Evolutionary conservation across 805 yeast genomes (phyloP).

Genomic region (Starmerella asiatica): DNA sequence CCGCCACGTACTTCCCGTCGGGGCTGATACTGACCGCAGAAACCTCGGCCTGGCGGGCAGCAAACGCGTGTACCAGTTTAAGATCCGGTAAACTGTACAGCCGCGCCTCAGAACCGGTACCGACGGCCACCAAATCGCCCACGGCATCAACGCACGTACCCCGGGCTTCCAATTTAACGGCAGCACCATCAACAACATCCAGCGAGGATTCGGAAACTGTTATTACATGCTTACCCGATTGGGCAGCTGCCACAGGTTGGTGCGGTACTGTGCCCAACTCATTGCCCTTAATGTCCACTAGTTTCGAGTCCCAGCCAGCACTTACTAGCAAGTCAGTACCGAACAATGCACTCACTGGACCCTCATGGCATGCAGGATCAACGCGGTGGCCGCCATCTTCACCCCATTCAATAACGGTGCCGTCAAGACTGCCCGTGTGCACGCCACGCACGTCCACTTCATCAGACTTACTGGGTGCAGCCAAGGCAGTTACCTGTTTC

Average conservation of each 20-base stretch:
- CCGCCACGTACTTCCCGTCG: constrained; percentile 53
- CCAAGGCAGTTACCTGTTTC: constrained; percentile 55
- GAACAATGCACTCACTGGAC: constrained; percentile 49
- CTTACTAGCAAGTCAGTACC: constrained; percentile 32
- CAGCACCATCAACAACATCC: constrained; percentile 26
- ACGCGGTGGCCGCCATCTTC: constrained; percentile 28
- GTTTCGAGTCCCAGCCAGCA: constrained; percentile 79
- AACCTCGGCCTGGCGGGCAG: constrained; percentile 46
- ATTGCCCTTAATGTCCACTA: constrained; percentile 33
- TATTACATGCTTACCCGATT: constrained; percentile 29
- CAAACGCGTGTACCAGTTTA: constrained; percentile 27
- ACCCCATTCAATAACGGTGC: constrained; percentile 52
- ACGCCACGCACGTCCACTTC: too few relatives aligned
- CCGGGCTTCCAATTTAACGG: constrained; percentile 4
- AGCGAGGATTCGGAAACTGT: constrained; percentile 35
- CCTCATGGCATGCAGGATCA: constrained; percentile 39
- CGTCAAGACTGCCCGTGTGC: constrained; percentile 71
- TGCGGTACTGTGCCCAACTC: constrained; percentile 32
- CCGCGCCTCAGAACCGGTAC: constrained; percentile 34
- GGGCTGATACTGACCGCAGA: constrained; percentile 58
- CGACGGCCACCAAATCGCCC: constrained; percentile 38
- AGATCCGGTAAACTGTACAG: constrained; percentile 31
- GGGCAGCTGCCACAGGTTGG: constrained; percentile 27
- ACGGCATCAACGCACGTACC: constrained; percentile 23
- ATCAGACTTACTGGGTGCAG: constrained; percentile 3